Evolutionary conservation across 257 asterid genomes (phyloP), one percentile per base, ranked within the genome.

Genomic region (Mitragyna speciosa): DNA sequence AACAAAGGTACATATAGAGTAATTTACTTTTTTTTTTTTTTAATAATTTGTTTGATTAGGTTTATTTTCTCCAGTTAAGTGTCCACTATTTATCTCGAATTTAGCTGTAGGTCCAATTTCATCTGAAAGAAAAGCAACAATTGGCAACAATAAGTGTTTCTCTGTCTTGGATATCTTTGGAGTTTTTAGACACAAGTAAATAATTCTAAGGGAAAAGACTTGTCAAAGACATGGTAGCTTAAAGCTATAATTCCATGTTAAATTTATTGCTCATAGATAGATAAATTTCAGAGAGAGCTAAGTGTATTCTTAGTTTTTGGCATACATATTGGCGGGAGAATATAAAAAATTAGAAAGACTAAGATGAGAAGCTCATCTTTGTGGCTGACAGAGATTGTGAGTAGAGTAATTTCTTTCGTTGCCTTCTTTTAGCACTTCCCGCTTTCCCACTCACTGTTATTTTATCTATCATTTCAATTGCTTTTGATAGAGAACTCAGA

Each of bases 1-100:
- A 12, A 61, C 79, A 72, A 83, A 89, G 96, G 97, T 93, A 91
- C 61, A 24, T 12, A 76, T 67, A 2, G 39, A 72, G 58, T 39
- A 19, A 43, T 22, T 30, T n/a, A n/a, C n/a, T n/a, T n/a, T n/a
- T n/a, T 0, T 49, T 72, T 41, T 22, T n/a, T 6, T 71, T 4
- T 1, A 75, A 63, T 63, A 54, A 72, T 81, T 41, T 56, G 43
- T 81, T 6, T 48, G 61, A 2, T 63, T 66, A 30, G 59, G 72
- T 47, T 79, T 41, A 26, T 47, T 73, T 22, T 20, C 19, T 14
- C 64, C 10, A 26, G n/a, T 56, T n/a, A 56, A 36, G 61, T 54
- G 30, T 70, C 41, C 47, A 11, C 24, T 19, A 3, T 39, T 4
- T 59, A 22, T 59, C 12, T 59, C 6, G 24, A 36, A 36, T 4